Evolutionary conservation across 2,329 filamentous ascomycete genomes (phyloP).

Genomic region (Aaosphaeria pasadenensis): DNA sequence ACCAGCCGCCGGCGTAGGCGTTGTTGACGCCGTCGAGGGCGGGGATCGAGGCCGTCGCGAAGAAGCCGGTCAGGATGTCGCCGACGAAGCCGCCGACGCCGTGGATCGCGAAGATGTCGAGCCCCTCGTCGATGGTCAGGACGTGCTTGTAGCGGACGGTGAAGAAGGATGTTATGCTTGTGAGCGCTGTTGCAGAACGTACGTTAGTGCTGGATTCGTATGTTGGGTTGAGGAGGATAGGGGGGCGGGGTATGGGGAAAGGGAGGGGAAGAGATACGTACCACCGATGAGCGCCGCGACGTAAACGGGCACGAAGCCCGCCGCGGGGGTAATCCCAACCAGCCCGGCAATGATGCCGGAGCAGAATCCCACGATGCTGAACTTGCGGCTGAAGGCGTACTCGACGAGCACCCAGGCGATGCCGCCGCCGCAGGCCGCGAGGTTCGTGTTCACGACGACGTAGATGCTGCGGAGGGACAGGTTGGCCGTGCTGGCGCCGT

Average conservation of each 20-base stretch:
- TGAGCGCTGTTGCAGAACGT: slow-evolving; percentile 36
- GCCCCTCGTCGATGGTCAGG: slow-evolving; percentile 55
- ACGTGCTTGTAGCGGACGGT: slow-evolving; percentile 49
- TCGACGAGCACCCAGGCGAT: slow-evolving; percentile 55
- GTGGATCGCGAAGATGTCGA: slow-evolving; percentile 61
- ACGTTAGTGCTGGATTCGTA: too few relatives aligned
- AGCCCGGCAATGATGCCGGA: slow-evolving; percentile 56
- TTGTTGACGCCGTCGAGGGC: slow-evolving; percentile 52
- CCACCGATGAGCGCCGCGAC: slow-evolving; percentile 50
- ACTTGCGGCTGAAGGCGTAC: slow-evolving; percentile 48
- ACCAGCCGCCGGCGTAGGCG: slow-evolving; percentile 49
- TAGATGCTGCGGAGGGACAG: slow-evolving; percentile 53
- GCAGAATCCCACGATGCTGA: slow-evolving; percentile 52
- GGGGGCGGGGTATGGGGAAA: too few relatives aligned
- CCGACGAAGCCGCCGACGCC: slow-evolving; percentile 59
- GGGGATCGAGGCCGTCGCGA: slow-evolving; percentile 50
- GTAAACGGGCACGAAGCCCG: slow-evolving; percentile 54
- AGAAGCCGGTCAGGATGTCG: slow-evolving; percentile 56
- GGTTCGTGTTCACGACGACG: slow-evolving; percentile 58
- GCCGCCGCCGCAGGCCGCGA: slow-evolving; percentile 54
- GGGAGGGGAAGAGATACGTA: too few relatives aligned
- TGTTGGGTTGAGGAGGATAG: too few relatives aligned
- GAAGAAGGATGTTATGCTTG: slow-evolving; percentile 47
- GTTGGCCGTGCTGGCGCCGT: slow-evolving; percentile 47
- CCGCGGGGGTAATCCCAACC: slow-evolving; percentile 58